Conservation (phyloP, 1,284 basidiomycete genomes). For the Vanrija pseudolonga region DNA sequence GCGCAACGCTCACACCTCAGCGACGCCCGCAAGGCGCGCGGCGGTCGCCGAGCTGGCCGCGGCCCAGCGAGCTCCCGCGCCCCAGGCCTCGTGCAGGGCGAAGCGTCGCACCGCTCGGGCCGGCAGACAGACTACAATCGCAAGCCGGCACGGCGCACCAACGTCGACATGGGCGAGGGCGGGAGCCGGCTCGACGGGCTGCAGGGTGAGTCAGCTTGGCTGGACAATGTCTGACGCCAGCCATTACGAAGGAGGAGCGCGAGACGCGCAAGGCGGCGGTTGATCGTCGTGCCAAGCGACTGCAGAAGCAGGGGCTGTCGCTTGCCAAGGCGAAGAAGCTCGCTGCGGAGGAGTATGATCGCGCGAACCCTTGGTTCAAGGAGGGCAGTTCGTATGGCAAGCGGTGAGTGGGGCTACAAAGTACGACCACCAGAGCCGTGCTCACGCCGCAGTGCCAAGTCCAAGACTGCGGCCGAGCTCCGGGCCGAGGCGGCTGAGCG, state of each 20-base stretch:
- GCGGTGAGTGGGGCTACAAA: constrained; percentile 20
- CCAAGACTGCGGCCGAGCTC: constrained; percentile 40
- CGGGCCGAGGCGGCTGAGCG: constrained; percentile 41
- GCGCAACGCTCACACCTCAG: constrained; percentile 4
- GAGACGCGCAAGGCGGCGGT: constrained; percentile 28
- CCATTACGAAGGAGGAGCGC: constrained; percentile 38
- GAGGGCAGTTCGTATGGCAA: constrained; percentile 39
- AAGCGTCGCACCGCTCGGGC: constrained; percentile 40
- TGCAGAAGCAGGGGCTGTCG: constrained; percentile 21
- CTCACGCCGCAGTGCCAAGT: constrained; percentile 28
- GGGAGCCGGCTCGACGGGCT: constrained; percentile 34
- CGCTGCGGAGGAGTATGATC: constrained; percentile 31
- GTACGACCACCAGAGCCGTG: no score
- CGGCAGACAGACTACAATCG: constrained; percentile 39
- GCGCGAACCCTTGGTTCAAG: constrained; percentile 40
- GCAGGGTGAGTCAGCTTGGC: constrained; percentile 31
- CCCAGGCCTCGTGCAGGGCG: constrained; percentile 37
- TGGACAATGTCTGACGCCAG: no score
- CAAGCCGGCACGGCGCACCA: constrained; percentile 34
- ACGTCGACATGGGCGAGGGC: constrained; percentile 40
- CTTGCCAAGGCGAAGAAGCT: constrained; percentile 26
- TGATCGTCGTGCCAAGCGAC: constrained; percentile 14
- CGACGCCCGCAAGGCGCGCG: constrained; percentile 40
- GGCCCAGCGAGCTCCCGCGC: constrained; percentile 23
- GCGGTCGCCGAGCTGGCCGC: constrained; percentile 14